Evolutionary conservation across 176 grass and related monocot species (phyloP), one percentile per base, ranked within the genome.

Genomic region (Oryza nivara): DNA sequence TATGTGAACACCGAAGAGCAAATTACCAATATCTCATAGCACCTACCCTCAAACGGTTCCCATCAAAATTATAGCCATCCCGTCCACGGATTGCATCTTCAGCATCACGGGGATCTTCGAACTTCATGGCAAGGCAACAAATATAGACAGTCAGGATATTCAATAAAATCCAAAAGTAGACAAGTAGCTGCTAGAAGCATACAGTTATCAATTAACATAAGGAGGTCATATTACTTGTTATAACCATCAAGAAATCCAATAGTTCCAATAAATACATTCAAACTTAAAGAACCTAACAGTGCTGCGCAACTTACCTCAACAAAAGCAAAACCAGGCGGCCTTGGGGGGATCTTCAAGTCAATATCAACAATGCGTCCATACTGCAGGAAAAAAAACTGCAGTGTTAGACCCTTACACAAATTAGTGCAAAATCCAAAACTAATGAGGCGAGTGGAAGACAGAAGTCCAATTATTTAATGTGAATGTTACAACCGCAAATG

Each of bases 1-100:
- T 14, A 66, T 58, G 25, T 40, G 51, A 68, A 78, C 17, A 35
- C n/a, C 19, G 38, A 70, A 80, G 23, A 40, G 20, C 7, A 46
- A 78, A 32, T 34, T 17, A 79, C 15, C 20, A 70, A 26, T 36
- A 76, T 17, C 4, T 3, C 34, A 38, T 9, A 85, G 35, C 36
- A 72, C 87, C 20, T 79, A 95, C 93, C 51, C 93, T 78, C 49
- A 95, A 67, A 66, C 80, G 89, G 32, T 86, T 84, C 72, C 93
- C 93, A 85, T 92, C 93, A 92, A 92, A 92, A 73, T 92, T 92
- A 68, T 92, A 95, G 46, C 90, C 93, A 87, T 95, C 90, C 51
- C 90, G 88, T 11, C 88, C 93, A 40, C 74, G 83, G 76, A 95
- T 90, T 56, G 93, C 93, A 88, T 95, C 90, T 65, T 95, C 93